phyloP scores from a whole-genome alignment of 192 early-diverging fungal species.

The Entomortierella beljakovae region DNA sequence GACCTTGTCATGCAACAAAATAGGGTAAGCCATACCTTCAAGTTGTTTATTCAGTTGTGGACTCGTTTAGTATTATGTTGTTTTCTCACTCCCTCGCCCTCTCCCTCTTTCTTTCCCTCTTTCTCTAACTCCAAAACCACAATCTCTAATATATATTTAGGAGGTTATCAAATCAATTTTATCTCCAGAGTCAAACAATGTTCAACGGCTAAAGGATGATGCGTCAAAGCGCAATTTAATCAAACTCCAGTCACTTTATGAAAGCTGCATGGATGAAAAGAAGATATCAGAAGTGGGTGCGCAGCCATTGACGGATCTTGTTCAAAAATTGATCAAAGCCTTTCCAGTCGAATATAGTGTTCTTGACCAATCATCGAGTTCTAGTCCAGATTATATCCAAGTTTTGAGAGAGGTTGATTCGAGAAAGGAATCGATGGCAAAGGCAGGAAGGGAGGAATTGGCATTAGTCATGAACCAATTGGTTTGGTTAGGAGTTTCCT shows the following conservation, averaged over 20 bases:
- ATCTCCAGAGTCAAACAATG: constrained; percentile 55
- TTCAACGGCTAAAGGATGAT: constrained; percentile 35
- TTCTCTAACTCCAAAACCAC: no score
- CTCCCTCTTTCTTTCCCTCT: neutral
- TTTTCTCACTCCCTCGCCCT: neutral
- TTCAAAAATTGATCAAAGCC: constrained; percentile 42
- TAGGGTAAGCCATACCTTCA: constrained; percentile 31
- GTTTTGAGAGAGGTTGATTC: neutral
- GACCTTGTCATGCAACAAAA: constrained; percentile 57
- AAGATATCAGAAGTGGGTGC: constrained; percentile 52
- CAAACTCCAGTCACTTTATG: constrained; percentile 67
- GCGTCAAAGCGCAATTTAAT: constrained; percentile 64
- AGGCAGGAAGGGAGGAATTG: constrained; percentile 39
- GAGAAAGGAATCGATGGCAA: neutral
- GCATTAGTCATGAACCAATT: constrained; percentile 40
- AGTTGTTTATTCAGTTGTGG: constrained; percentile 1
- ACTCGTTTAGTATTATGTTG: constrained; percentile 11
- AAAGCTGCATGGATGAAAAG: constrained; percentile 64
- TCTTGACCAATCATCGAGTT: no score
- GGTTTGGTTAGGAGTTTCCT: constrained; percentile 33
- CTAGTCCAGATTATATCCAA: neutral
- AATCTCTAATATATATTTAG: no score
- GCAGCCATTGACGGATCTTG: constrained; percentile 50
- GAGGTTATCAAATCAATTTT: constrained; percentile 61
- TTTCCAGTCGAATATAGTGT: constrained; percentile 45